A percentile compares a stretch with the other conserved stretches of the same genome.
Evolutionary conservation across 176 grass and related monocot species (phyloP).

Genomic region (Bolboschoenus planiculmis): DNA sequence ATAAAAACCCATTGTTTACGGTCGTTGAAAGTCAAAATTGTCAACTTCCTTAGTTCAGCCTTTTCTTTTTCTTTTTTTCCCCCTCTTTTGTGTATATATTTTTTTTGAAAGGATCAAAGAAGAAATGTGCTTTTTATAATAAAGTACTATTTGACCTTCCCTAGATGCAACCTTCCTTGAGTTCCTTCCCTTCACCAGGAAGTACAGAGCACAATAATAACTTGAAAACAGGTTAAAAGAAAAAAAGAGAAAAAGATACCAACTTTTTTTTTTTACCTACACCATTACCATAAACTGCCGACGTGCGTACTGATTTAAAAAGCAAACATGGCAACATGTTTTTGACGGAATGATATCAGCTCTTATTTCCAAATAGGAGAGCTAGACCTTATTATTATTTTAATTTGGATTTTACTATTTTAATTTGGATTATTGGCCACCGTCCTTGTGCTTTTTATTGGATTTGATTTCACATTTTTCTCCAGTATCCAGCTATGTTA

Average conservation of each 20-base stretch:
- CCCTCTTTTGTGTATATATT: background rate
- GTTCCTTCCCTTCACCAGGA: background rate
- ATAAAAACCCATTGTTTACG: background rate
- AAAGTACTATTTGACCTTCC: background rate
- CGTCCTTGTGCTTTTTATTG: background rate
- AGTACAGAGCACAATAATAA: background rate
- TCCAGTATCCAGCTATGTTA: no score
- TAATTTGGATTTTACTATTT: no score
- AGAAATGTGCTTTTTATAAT: background rate
- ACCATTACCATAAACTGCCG: no score
- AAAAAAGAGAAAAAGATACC: background rate
- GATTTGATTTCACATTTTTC: background rate
- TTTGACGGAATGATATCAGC: no score
- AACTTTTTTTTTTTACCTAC: background rate
- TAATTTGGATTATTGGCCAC: background rate
- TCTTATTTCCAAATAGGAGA: no score
- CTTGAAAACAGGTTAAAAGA: background rate
- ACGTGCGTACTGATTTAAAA: no score
- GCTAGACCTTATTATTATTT: no score
- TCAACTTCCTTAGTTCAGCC: background rate
- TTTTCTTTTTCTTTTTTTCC: background rate
- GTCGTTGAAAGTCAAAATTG: background rate
- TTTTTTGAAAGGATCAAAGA: background rate
- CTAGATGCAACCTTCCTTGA: background rate
- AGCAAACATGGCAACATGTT: no score